Evolutionary conservation across 768 basidiomycete species (phyloP).

Genomic region (Melanogaster broomeanus): DNA sequence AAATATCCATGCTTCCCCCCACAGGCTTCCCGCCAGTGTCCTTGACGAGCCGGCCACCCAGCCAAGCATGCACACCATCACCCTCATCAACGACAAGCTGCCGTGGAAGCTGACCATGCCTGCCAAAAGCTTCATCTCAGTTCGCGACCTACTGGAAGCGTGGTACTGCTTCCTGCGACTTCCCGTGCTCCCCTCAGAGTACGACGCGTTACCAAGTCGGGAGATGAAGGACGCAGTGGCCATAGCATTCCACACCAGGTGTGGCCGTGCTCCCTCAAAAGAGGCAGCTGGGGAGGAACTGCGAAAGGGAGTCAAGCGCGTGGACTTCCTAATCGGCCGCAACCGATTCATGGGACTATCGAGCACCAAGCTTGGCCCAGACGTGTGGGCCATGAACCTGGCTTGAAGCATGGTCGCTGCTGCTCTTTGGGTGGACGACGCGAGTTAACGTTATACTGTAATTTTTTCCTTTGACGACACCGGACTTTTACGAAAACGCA

Average conservation of each 20-base stretch:
- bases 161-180: conserved; percentile 47
- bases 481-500: conserved; percentile 19
- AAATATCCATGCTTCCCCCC: conserved; percentile 27
- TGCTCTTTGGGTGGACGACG: not conserved
- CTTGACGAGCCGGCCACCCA: conserved; percentile 34
- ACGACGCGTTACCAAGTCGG: conserved; percentile 32
- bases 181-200: conserved; percentile 43
- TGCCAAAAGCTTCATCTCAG: conserved; percentile 32
- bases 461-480: conserved; percentile 5
- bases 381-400: conserved; percentile 38
- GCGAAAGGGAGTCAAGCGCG: conserved; percentile 49
- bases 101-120: conserved; percentile 38
- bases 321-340: conserved; percentile 52
- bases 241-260: conserved; percentile 45
- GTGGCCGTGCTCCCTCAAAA: conserved; percentile 32
- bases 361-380: conserved; percentile 36
- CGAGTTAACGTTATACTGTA: conserved; percentile 28
- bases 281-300: conserved; percentile 40
- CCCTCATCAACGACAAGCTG: conserved; percentile 30
- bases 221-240: conserved; percentile 38
- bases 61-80: conserved; percentile 29
- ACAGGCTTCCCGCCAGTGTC: conserved; percentile 19
- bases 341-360: conserved; percentile 50
- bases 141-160: conserved; percentile 51
- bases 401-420: conserved; percentile 19